These are phyloP conservation scores for Phytopythium montanum DNA, from an alignment of 352 stramenopile genomes.

Conservation along the genomic window DNA sequence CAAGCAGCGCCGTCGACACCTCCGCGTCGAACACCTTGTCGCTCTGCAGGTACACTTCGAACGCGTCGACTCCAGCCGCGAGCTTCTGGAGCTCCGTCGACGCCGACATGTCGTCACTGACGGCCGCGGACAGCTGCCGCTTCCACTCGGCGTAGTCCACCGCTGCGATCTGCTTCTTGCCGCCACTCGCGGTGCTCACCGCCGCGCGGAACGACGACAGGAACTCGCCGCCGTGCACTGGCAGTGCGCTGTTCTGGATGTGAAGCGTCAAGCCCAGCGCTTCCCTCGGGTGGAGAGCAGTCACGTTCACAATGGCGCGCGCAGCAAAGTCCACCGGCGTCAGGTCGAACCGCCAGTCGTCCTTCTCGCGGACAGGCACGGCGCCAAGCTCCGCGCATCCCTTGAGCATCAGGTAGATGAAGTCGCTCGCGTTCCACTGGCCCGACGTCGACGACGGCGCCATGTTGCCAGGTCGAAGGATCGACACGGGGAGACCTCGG, in stretches of 20 bases:
- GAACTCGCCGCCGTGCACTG: conserved; percentile 46
- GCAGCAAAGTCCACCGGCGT: conserved; percentile 92
- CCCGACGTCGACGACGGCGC: conserved; percentile 54
- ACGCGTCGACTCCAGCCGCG: conserved; percentile 53
- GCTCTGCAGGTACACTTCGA: conserved; percentile 63
- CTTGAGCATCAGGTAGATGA: conserved; percentile 87
- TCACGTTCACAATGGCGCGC: conserved; percentile 78
- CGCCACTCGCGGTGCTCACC: conserved; percentile 6
- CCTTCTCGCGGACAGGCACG: conserved; percentile 39
- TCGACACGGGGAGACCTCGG: conserved; percentile 78
- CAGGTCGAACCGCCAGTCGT: conserved; percentile 86
- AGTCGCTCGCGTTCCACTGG: conserved; percentile 86
- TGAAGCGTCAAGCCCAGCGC: conserved; percentile 66
- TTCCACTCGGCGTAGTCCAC: conserved; percentile 43
- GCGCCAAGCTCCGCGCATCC: conserved; percentile 64
- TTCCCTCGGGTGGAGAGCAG: conserved; percentile 44
- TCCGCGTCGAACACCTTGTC: conserved; percentile 60
- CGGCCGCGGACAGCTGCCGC: conserved; percentile 8
- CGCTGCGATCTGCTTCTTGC: conserved; percentile 18
- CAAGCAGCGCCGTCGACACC: conserved; percentile 42
- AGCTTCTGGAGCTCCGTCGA: conserved; percentile 50
- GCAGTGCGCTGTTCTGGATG: conserved; percentile 57
- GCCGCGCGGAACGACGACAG: conserved; percentile 35
- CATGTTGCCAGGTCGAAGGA: conserved; percentile 91
- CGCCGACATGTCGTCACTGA: conserved; percentile 14